phyloP scores from a whole-genome alignment of 768 basidiomycete genomes.

The Collybia sp. region DNA sequence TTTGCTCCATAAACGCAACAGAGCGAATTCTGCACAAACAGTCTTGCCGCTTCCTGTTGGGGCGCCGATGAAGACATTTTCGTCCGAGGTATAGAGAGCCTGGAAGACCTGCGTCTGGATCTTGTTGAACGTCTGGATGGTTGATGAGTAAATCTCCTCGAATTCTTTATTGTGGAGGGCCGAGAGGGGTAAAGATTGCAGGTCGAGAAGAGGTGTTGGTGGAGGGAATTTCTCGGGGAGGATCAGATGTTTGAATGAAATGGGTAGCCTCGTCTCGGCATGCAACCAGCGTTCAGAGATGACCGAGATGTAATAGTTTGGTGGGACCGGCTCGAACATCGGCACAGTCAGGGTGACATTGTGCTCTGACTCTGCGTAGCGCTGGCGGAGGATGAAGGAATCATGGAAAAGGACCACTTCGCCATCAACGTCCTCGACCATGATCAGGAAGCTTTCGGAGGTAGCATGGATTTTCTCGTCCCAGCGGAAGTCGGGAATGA shows the following conservation, averaged over 20 bases:
- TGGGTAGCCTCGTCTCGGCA: constrained; percentile 88
- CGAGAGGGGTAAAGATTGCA: constrained; percentile 84
- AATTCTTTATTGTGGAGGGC: constrained; percentile 94
- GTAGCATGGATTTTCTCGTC: constrained; percentile 89
- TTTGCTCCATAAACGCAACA: constrained; percentile 94
- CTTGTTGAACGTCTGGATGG: constrained; percentile 91
- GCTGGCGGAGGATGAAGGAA: constrained; percentile 85
- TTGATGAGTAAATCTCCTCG: constrained; percentile 78
- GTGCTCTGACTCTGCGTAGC: constrained; percentile 91
- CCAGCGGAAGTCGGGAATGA: constrained; percentile 98
- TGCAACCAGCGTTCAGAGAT: constrained; percentile 96
- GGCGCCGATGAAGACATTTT: constrained; percentile 95
- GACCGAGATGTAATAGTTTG: constrained; percentile 96
- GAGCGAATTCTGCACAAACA: constrained; percentile 93
- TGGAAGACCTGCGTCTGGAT: constrained; percentile 99
- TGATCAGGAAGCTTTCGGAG: constrained; percentile 87
- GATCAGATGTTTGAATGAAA: constrained; percentile 97
- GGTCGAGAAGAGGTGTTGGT: constrained; percentile 88
- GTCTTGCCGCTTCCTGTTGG: constrained; percentile 98
- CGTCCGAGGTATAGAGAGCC: constrained; percentile 92
- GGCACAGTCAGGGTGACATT: constrained; percentile 92
- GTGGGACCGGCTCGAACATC: constrained; percentile 96
- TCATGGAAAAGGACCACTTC: constrained; percentile 96
- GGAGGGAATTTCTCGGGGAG: constrained; percentile 95
- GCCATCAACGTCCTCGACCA: constrained; percentile 97